Conservation (phyloP, 352 stramenopile genomes). For the Elongisporangium anandrum region DNA sequence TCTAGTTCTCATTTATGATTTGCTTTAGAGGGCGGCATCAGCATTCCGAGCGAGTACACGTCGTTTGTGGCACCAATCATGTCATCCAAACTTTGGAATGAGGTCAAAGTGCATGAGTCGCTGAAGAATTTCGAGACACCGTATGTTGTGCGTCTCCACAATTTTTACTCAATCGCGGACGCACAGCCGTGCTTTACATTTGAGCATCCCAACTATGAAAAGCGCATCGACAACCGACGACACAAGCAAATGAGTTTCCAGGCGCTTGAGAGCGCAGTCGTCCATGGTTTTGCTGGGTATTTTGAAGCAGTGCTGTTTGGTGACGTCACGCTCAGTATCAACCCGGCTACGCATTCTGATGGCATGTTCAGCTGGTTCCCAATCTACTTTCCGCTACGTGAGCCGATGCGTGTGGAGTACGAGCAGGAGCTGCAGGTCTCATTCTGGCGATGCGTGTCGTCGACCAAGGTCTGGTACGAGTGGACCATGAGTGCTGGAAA, state of each 20-base stretch:
- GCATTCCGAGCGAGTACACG: conserved; percentile 91
- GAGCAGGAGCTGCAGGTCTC: conserved; percentile 80
- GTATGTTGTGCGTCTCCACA: conserved; percentile 96
- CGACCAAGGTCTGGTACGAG: conserved; percentile 97
- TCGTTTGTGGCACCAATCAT: conserved; percentile 94
- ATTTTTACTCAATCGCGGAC: conserved; percentile 83
- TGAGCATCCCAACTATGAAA: conserved; percentile 82
- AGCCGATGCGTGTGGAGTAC: conserved; percentile 83
- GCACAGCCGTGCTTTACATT: conserved; percentile 93
- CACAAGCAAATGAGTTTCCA: conserved; percentile 49
- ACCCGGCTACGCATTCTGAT: conserved; percentile 92
- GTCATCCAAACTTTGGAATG: conserved; percentile 92
- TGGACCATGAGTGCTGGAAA: conserved; percentile 84
- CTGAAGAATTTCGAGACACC: conserved; percentile 93
- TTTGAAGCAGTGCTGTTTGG: conserved; percentile 95
- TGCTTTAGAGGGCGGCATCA: conserved; percentile 73
- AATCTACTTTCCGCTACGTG: conserved; percentile 95
- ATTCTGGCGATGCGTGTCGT: conserved; percentile 91
- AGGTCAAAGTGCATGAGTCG: conserved; percentile 74
- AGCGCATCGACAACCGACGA: conserved; percentile 85
- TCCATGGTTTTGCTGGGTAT: conserved; percentile 96
- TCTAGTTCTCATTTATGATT: not conserved
- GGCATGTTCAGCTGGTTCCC: conserved; percentile 99
- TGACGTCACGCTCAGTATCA: conserved; percentile 93
- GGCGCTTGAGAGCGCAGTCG: conserved; percentile 45